Evolutionary conservation across 2,329 filamentous ascomycete species (phyloP).

Genomic region (Bertia moriformis): DNA sequence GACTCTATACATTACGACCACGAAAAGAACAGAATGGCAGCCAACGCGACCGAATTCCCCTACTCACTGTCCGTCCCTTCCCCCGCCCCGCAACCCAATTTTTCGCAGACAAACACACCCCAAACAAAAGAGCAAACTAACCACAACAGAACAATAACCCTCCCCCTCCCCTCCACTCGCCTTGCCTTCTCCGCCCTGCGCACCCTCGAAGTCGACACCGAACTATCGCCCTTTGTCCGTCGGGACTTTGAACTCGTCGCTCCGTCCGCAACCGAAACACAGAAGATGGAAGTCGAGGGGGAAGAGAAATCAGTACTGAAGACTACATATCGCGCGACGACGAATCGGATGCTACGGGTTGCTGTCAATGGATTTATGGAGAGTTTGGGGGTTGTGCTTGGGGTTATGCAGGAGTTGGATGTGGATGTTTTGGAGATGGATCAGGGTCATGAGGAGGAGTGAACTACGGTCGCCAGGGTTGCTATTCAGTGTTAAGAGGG

Average conservation of each 20-base stretch:
- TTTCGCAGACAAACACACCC: constrained; percentile 5
- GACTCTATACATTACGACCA: too few species aligned
- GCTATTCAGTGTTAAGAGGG: too few species aligned
- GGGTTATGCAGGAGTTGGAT: constrained; percentile 83
- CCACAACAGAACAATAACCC: constrained; percentile 46
- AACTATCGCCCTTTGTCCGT: constrained; percentile 72
- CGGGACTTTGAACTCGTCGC: constrained; percentile 48
- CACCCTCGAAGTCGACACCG: constrained; percentile 70
- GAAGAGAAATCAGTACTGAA: constrained; percentile 39
- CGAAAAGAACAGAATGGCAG: too few species aligned
- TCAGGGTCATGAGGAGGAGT: too few species aligned
- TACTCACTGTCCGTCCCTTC: constrained; percentile 41
- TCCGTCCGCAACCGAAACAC: constrained; percentile 7
- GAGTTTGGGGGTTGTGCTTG: constrained; percentile 67
- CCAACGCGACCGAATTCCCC: constrained; percentile 44
- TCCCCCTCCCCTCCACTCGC: constrained; percentile 69
- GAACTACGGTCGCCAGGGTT: too few species aligned
- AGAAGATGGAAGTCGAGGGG: constrained; percentile 12
- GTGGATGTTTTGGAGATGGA: constrained; percentile 57
- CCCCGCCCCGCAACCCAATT: constrained; percentile 7
- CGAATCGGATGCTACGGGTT: constrained; percentile 90
- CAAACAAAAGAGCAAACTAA: constrained; percentile 8
- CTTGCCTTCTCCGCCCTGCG: constrained; percentile 64
- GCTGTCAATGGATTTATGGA: constrained; percentile 96
- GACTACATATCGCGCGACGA: constrained; percentile 72